These are phyloP conservation scores for Blepharisma stoltei DNA, from an alignment of 73 alveolate genomes.

Conservation along the genomic window DNA sequence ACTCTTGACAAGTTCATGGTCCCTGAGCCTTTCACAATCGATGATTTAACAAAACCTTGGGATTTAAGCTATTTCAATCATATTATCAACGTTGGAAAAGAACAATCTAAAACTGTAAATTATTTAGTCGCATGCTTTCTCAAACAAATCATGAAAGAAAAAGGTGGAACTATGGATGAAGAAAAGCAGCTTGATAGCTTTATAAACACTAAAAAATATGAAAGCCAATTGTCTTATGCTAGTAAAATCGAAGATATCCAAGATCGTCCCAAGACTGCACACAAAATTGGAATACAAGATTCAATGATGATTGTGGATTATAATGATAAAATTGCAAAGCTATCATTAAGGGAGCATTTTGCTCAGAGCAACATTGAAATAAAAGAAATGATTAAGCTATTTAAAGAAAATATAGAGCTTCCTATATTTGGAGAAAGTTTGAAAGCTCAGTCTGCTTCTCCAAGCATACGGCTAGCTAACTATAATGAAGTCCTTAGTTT, in stretches of 20 bases:
- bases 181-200: neutral
- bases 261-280: too few species aligned
- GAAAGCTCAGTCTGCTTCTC: neutral
- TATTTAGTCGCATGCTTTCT: neutral
- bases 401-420: neutral
- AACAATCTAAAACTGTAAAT: neutral
- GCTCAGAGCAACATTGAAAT: neutral
- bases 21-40: neutral
- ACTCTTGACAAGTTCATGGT: neutral
- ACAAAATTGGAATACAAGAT: too few species aligned
- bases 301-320: neutral
- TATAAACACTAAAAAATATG: neutral
- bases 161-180: neutral
- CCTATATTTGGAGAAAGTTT: neutral
- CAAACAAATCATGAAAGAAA: neutral
- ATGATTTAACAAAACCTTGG: constrained; percentile 5
- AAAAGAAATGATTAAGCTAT: neutral
- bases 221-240: too few species aligned
- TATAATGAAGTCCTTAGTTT: constrained; percentile 34
- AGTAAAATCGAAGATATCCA: too few species aligned
- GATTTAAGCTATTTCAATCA: constrained; percentile 17
- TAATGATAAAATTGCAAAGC: neutral
- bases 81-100: neutral
- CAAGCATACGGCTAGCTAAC: constrained; percentile 42
- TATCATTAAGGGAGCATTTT: neutral